phyloP scores from a whole-genome alignment of 2,329 filamentous ascomycete genomes.

The Cercospora sesami region DNA sequence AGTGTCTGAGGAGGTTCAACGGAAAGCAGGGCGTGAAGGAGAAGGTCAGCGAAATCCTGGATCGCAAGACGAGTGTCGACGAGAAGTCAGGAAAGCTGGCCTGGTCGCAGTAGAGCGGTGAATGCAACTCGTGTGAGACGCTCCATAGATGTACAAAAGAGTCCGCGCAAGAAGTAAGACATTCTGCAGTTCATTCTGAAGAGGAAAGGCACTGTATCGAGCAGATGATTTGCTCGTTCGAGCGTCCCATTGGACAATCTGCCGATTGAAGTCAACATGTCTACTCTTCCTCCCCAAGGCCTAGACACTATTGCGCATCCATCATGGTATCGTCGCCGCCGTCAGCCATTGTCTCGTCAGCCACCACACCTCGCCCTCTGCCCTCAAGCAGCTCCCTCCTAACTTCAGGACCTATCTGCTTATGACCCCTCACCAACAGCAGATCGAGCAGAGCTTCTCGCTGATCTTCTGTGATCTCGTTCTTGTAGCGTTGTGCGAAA shows the following conservation, averaged over 20 bases:
- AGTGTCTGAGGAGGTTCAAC: conserved; percentile 44
- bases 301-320: conserved; percentile 35
- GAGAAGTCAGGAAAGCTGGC: neutral
- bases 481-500: conserved; percentile 91
- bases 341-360: conserved; percentile 58
- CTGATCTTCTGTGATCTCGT: conserved; percentile 95
- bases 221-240: neutral
- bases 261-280: neutral
- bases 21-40: conserved; percentile 55
- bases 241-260: neutral
- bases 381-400: conserved; percentile 85
- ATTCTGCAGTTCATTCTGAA: neutral
- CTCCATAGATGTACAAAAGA: neutral
- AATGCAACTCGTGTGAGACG: neutral
- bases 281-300: neutral
- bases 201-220: neutral
- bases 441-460: conserved; percentile 87
- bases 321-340: conserved; percentile 91
- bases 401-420: conserved; percentile 86
- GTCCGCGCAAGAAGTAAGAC: neutral
- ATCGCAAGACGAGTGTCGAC: conserved; percentile 37
- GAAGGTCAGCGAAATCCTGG: conserved; percentile 64
- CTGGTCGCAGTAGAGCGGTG: neutral
- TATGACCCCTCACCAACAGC: conserved; percentile 79
- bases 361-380: conserved; percentile 74